A percentile compares a stretch with the other conserved stretches of the same genome.
Conservation (phyloP, 192 early-diverging fungal genomes). For the Coemansia sp. region DNA sequence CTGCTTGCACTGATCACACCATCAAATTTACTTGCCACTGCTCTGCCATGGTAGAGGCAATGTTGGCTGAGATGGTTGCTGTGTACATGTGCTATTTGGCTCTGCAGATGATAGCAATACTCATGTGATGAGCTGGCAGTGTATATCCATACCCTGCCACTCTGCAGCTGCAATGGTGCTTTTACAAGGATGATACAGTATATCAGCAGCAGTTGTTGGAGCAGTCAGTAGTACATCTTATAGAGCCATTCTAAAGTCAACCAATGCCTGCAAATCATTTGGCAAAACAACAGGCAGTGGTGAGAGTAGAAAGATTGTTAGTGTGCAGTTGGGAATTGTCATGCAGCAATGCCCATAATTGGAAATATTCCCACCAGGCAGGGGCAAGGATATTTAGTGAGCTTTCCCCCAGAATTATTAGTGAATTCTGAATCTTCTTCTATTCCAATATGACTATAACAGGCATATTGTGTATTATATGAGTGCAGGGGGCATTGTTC, state of each 20-base stretch:
- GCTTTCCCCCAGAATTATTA: no score
- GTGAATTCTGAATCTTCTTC: no score
- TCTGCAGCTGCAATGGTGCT: constrained; percentile 17
- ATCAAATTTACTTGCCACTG: constrained; percentile 33
- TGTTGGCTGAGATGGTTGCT: not conserved
- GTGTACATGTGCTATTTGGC: constrained; percentile 2
- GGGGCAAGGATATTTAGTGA: no score
- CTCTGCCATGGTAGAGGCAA: not conserved
- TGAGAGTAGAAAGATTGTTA: constrained; percentile 32
- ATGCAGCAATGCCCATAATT: no score
- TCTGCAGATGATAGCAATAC: constrained; percentile 3
- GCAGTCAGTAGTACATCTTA: constrained; percentile 5
- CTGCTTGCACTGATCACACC: constrained; percentile 23
- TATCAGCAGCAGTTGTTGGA: not conserved
- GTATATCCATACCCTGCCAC: not conserved
- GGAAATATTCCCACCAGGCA: no score
- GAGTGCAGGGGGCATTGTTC: no score
- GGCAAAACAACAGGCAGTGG: constrained; percentile 42
- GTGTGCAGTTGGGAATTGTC: constrained; percentile 5
- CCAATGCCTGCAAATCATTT: constrained; percentile 50
- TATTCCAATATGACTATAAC: no score
- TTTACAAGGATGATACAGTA: constrained; percentile 16
- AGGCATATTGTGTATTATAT: no score
- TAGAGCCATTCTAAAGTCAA: constrained; percentile 43
- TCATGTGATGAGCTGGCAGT: constrained; percentile 15